A percentile compares a stretch with the other conserved stretches of the same genome.
phyloP scores from a whole-genome alignment of 2,329 filamentous ascomycete species.

The Zasmidium citrigriseum region DNA sequence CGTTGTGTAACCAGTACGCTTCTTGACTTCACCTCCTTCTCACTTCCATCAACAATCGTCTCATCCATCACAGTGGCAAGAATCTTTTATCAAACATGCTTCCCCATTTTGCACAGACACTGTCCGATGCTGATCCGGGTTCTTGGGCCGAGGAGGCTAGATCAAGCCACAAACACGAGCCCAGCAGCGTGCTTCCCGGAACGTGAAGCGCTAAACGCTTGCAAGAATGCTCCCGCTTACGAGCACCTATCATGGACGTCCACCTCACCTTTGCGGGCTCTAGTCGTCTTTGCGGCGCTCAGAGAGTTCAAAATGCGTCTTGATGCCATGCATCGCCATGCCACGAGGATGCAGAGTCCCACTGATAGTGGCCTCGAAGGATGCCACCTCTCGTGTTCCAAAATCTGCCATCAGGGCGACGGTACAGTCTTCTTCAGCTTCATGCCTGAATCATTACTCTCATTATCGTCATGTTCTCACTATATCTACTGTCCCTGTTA shows the following conservation, averaged over 20 bases:
- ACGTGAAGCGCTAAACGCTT: neutral
- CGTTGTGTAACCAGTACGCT: too few species aligned
- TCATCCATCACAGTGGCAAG: too few species aligned
- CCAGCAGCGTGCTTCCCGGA: neutral
- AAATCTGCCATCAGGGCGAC: neutral
- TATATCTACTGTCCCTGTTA: neutral
- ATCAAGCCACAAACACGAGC: neutral
- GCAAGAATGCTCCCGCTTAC: neutral
- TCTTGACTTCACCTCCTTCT: too few species aligned
- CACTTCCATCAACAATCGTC: too few species aligned
- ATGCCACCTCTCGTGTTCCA: neutral
- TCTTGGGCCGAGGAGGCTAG: neutral
- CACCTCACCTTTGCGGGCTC: neutral
- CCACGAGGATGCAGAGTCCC: neutral
- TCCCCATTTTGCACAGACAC: too few species aligned
- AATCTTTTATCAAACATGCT: too few species aligned
- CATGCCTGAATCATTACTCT: neutral
- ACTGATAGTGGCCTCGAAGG: neutral
- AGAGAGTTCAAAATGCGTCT: neutral
- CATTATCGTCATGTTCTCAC: neutral
- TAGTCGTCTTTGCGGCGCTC: neutral
- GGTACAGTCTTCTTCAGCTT: neutral
- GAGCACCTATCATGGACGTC: neutral
- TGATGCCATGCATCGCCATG: neutral
- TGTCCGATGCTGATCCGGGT: too few species aligned